Base-by-base conservation (phyloP, 208 protist genomes). In the Trypanosoma caninum region DNA sequence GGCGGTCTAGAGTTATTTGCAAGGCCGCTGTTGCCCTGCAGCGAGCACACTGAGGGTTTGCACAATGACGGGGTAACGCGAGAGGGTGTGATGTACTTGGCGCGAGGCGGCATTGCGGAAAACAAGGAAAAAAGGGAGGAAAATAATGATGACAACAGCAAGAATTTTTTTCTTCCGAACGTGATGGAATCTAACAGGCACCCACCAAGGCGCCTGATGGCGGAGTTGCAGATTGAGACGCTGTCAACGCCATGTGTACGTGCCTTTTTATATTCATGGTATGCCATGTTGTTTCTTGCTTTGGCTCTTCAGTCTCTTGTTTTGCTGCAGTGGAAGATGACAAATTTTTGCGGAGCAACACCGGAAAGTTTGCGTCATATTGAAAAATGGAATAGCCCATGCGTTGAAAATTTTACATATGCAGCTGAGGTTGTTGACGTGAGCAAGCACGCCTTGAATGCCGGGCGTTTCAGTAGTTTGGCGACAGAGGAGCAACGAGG, bases 171-270 rank as follows among this genome's bases (percentile, higher is more conserved):
- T 18, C 30, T 16, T 10, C 28, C 28, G 10, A 30, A 18, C 25
- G 3, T 22, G 27, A 27, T 2, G 11, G 38, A 1, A 4, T 14
- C 34, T 35, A 37, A 25, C 16, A 55, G 33, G n/a, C n/a, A n/a
- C 0, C 40, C 25, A 11, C 38, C 9, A 1, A 27, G 35, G 2
- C 40, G 45, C 27, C 55, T 64, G 55, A 58, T 66, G 47, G 48
- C 80, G 27, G 76, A 92, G 62, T 65, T 88, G 52, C 85, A 89
- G 60, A 74, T 92, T 54, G 85, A 89, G 54, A 87, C 75, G 13
- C 82, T 92, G 69, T 85, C 79, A 8, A 76, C 76, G 60, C 35
- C 54, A 3, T 72, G 74, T 16, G 73, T 62, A 3, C 76, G 72
- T 20, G 33, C 77, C 0, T 82, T 92, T 51, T 61, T 92, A 1